Evolutionary conservation across 164 flowering plant species (phyloP), one percentile per base, ranked within the genome.

Genomic region (Warburgia ugandensis): DNA sequence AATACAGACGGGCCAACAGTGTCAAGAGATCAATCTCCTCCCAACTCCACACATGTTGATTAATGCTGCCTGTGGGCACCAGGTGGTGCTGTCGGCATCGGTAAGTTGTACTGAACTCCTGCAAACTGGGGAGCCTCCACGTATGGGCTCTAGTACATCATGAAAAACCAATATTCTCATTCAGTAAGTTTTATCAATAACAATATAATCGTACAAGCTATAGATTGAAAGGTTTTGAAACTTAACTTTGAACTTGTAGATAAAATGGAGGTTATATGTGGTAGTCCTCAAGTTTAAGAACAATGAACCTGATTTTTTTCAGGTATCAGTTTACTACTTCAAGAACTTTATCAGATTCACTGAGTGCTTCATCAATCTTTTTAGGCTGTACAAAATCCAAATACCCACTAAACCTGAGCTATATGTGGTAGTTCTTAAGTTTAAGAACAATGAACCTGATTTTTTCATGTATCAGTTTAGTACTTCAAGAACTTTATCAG

Each of bases 21-120:
- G 9, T 45, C 32, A 22, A 22, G 47, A 39, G 32, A 63, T 40
- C 32, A 52, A 39, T 45, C 16, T 19, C 29, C 20, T 21, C 28
- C 35, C 50, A 28, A 33, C 22, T 52, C 44, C 51, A 20, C 37
- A 29, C 50, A 48, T 21, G 56, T 48, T 6, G 43, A 56, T 36
- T 52, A 58, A 27, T 68, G 32, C 52, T 73, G 75, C 72, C 78
- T 76, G 50, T 76, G 88, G 5, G 83, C 96, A 55, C 98, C 98
- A 47, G 95, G 95, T n/a, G 98, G 98, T 12, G 98, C 81, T 9
- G 88, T 72, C 23, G 96, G 96, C 79, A 73, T 77, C 11, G 98
- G 98, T 59, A 84, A 79, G 56, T 65, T 56, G 44, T 29, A 29
- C 37, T 59, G 70, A 11, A 61, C 32, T 9, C 82, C 87, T 13